Conservation (phyloP, 1,284 basidiomycete species). For the Pseudozyma sp. region DNA sequence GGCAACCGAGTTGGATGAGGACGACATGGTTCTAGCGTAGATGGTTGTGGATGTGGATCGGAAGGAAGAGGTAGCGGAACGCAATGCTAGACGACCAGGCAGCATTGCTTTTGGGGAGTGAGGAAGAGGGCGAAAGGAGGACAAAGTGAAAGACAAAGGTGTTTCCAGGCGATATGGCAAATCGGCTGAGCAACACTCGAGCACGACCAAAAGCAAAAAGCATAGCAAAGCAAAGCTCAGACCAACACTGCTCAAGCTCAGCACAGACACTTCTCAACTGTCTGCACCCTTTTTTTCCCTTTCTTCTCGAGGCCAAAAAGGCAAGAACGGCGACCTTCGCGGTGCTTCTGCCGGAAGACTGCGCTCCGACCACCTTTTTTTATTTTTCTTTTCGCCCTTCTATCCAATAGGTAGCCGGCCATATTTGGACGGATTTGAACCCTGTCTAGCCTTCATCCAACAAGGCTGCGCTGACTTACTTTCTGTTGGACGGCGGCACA, state of each 20-base stretch:
- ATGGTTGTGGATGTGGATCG: constrained; percentile 20
- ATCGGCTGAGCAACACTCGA: background rate
- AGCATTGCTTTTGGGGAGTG: constrained; percentile 32
- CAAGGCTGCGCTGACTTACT: background rate
- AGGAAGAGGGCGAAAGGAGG: constrained; percentile 1
- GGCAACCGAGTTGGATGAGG: constrained; percentile 32
- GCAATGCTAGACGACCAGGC: constrained; percentile 42
- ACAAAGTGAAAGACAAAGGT: background rate
- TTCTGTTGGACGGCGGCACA: constrained; percentile 18
- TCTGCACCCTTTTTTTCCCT: background rate
- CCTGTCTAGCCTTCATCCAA: background rate
- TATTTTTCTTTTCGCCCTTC: background rate
- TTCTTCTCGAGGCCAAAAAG: background rate
- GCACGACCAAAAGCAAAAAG: constrained; percentile 4
- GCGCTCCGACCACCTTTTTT: constrained; percentile 22
- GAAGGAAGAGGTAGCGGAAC: constrained; percentile 15
- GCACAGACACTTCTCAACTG: background rate
- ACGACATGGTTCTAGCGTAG: constrained; percentile 37
- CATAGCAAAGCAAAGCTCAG: constrained; percentile 1
- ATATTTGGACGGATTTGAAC: background rate
- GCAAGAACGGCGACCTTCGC: constrained; percentile 19
- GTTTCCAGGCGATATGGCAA: background rate
- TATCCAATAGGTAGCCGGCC: constrained; percentile 11
- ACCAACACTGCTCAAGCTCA: background rate
- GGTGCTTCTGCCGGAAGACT: constrained; percentile 25